Base-by-base conservation (phyloP, 768 basidiomycete species). In the Phlebiopsis gigantea region DNA sequence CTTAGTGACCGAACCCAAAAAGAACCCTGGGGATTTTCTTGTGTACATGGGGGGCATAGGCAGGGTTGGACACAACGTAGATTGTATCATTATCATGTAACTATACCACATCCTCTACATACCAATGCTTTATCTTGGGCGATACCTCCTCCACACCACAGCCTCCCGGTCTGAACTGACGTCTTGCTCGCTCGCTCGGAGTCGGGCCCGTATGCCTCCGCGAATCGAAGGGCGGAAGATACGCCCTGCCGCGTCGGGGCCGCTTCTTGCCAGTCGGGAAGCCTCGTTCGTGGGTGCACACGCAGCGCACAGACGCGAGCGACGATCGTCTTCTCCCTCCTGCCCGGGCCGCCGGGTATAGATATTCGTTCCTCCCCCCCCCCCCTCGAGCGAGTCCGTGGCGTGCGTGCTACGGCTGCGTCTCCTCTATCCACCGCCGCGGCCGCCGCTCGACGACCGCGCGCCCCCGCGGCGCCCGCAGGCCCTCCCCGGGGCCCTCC, bases 371-470 rank as follows among this genome's bases (percentile, higher is more conserved):
- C 31, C 31, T 34, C 31, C 14, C 31, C 31, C 31, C 31, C 31
- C 31, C 31, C 14, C 31, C 31, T 34, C n/a, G n/a, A n/a, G n/a
- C n/a, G n/a, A n/a, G n/a, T n/a, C n/a, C n/a, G n/a, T n/a, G n/a
- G 7, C 7, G 14, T 34, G 34, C 8, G 17, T 3, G 2, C n/a
- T 24, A 49, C 46, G 65, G 73, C 42, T 59, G 65, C 57, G 72
- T 87, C 71, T 93, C 90, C 71, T 90, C 86, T 67, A 93, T 91
- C 90, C 90, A 93, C 61, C 87, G 78, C 63, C 82, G 78, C 12
- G 87, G 85, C 51, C 79, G 74, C 72, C 82, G 89, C 62, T 85
- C 79, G 25, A 84, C 78, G 30, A 76, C 74, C 30, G 65, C 58
- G 22, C 58, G 53, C 34, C 31, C 30, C 30, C 50, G 1, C 50